Evolutionary conservation across 2,329 filamentous ascomycete species (phyloP).

Genomic region (Pseudopyrenochaeta lycopersici): DNA sequence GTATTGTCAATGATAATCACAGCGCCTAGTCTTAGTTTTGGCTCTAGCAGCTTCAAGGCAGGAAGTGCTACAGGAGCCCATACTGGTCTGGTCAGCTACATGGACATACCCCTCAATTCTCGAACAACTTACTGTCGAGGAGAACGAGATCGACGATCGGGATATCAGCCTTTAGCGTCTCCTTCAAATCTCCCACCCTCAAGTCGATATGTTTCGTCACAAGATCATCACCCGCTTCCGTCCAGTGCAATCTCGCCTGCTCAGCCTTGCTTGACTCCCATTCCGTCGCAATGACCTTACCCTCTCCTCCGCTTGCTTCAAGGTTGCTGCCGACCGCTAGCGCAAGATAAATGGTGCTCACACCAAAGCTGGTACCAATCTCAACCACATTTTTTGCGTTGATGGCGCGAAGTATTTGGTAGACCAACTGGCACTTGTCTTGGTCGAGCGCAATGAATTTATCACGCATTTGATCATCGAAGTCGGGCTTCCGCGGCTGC

Average conservation of each 20-base stretch:
- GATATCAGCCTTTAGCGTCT: conserved; percentile 63
- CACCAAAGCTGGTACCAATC: conserved; percentile 69
- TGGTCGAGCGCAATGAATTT: conserved; percentile 68
- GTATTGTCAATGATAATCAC: conserved; percentile 63
- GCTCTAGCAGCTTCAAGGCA: conserved; percentile 58
- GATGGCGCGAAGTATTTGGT: conserved; percentile 61
- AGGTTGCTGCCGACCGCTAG: conserved; percentile 64
- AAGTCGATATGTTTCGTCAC: conserved; percentile 64
- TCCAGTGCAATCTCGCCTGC: conserved; percentile 62
- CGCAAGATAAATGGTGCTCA: conserved; percentile 70
- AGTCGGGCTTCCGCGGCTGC: not conserved
- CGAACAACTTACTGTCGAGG: conserved; percentile 65
- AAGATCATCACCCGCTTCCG: conserved; percentile 54
- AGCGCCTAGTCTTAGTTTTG: conserved; percentile 57
- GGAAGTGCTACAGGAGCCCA: conserved; percentile 66
- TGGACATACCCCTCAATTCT: not conserved
- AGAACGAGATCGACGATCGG: conserved; percentile 65
- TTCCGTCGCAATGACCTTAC: conserved; percentile 68
- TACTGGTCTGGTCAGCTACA: conserved; percentile 50
- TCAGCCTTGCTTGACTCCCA: conserved; percentile 64
- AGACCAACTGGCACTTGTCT: conserved; percentile 67
- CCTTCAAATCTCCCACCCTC: conserved; percentile 64
- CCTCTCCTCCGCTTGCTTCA: conserved; percentile 35
- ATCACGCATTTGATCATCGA: conserved; percentile 46
- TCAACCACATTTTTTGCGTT: conserved; percentile 65